These are phyloP conservation scores for Brassica cretica DNA, from an alignment of 345 rosid species.

Conservation along the genomic window DNA sequence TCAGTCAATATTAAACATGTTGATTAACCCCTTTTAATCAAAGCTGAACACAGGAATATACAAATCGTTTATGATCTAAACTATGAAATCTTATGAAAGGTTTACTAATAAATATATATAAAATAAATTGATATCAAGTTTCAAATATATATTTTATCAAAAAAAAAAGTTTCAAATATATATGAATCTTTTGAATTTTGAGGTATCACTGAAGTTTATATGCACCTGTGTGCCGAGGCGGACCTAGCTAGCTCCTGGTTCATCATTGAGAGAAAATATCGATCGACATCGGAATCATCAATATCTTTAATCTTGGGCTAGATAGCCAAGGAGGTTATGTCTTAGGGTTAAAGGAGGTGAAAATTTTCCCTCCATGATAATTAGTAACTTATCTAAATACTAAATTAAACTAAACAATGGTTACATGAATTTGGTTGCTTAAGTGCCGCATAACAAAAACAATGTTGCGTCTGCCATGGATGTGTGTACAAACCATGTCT, in stretches of 20 bases:
- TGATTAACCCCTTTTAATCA: too few species aligned
- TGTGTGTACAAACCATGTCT: conserved; percentile 47
- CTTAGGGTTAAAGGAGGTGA: too few species aligned
- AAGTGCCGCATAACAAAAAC: too few species aligned
- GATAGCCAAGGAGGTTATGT: too few species aligned
- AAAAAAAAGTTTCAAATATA: neutral
- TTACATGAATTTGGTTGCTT: too few species aligned
- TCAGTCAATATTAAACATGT: neutral
- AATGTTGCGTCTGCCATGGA: neutral
- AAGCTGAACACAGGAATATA: neutral
- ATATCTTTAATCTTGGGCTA: too few species aligned
- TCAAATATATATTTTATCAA: neutral
- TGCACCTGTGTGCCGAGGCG: neutral
- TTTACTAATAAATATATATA: neutral
- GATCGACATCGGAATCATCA: too few species aligned
- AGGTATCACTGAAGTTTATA: conserved; percentile 18
- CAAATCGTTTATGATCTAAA: neutral
- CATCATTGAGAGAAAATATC: too few species aligned
- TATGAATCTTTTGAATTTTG: neutral
- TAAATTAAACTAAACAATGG: too few species aligned
- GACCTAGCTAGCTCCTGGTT: too few species aligned
- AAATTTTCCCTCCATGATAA: too few species aligned
- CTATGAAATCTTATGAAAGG: neutral
- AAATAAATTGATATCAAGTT: neutral
- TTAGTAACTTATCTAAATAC: too few species aligned